Evolutionary conservation across 1,139 yeast species (phyloP).

Genomic region (Pichia sp.): DNA sequence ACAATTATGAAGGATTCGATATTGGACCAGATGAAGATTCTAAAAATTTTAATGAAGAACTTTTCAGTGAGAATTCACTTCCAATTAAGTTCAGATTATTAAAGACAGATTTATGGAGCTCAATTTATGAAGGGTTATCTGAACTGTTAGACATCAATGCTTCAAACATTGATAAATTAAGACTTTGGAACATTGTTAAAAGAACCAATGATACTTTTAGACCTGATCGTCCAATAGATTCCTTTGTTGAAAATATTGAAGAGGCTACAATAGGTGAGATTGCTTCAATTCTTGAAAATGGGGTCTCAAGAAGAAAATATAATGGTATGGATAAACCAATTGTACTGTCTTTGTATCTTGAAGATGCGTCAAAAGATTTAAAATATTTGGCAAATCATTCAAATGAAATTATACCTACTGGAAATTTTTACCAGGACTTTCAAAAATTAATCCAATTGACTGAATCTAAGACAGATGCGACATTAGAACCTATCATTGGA

Average conservation of each 20-base stretch:
- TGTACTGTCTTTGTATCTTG: constrained; percentile 22
- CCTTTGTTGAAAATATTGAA: constrained; percentile 26
- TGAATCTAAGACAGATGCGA: no score
- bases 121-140: constrained; percentile 45
- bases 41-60: constrained; percentile 42
- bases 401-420: background rate
- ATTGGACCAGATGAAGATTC: constrained; percentile 54
- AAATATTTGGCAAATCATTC: constrained; percentile 12
- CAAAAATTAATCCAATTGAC: constrained; percentile 9
- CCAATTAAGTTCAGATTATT: constrained; percentile 50
- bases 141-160: constrained; percentile 37
- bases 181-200: constrained; percentile 61
- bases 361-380: constrained; percentile 22
- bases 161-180: constrained; percentile 32
- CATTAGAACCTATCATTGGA: constrained; percentile 19
- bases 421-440: no score
- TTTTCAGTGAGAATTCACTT: constrained; percentile 42
- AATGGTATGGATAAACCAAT: constrained; percentile 15
- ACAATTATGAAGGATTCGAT: constrained; percentile 68
- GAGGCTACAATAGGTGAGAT: constrained; percentile 25
- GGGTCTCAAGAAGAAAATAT: constrained; percentile 13
- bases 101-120: constrained; percentile 42
- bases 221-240: constrained; percentile 47
- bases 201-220: constrained; percentile 73
- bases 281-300: constrained; percentile 19